phyloP scores from a whole-genome alignment of 768 basidiomycete genomes.

The Lenzites betulinus region DNA sequence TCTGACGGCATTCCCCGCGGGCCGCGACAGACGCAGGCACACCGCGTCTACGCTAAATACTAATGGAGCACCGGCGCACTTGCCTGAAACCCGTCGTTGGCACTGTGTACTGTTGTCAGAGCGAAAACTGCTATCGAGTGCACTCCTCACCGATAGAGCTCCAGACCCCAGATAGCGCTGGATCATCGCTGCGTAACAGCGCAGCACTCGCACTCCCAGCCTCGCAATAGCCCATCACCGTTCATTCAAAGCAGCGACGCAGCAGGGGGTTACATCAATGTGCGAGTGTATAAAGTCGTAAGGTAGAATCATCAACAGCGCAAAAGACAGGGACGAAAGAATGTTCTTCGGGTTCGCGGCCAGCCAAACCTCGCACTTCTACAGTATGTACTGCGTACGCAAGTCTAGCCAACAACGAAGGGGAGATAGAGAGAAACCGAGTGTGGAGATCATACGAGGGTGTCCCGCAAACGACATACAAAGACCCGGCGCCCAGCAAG shows the following conservation, averaged over 20 bases:
- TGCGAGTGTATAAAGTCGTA: constrained; percentile 8
- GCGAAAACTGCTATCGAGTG: not conserved
- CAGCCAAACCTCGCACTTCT: constrained; percentile 1
- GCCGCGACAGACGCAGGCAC: no score
- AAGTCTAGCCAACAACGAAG: not conserved
- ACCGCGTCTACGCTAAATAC: no score
- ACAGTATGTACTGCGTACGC: not conserved
- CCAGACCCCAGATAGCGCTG: no score
- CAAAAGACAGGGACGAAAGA: not conserved
- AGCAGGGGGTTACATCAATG: constrained; percentile 4
- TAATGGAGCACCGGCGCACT: no score
- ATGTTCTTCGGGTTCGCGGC: not conserved
- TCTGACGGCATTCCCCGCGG: no score
- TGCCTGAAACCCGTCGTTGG: no score
- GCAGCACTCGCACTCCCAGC: no score
- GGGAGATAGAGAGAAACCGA: not conserved
- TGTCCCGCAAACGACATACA: constrained; percentile 9
- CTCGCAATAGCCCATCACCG: not conserved
- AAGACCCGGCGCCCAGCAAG: constrained; percentile 13
- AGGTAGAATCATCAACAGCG: constrained; percentile 12
- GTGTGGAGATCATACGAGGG: not conserved
- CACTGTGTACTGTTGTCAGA: no score
- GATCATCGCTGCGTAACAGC: no score
- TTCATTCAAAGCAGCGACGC: constrained; percentile 7
- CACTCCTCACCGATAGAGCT: not conserved